Evolutionary conservation across 441 rosid species (phyloP).

Genomic region (Populus hybrid): DNA sequence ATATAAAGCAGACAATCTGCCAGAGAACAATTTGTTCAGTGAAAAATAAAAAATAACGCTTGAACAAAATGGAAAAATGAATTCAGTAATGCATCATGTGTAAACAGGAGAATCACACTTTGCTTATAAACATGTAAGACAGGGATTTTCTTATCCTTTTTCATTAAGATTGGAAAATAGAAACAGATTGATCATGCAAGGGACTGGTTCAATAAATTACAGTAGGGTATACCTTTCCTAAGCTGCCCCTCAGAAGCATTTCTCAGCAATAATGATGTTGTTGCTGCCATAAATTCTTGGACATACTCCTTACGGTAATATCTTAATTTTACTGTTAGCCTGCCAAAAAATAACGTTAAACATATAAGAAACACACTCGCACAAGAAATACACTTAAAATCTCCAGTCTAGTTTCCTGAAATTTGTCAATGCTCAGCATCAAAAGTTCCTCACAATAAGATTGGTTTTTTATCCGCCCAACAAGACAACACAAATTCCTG

Average conservation of each 20-base stretch:
- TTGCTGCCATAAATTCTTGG: conserved; percentile 71
- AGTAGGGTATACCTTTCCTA: conserved; percentile 45
- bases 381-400: not conserved
- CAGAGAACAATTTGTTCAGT: not conserved
- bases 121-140: not conserved
- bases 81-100: not conserved
- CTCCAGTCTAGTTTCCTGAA: not conserved
- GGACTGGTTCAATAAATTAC: not conserved
- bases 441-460: not conserved
- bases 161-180: too few relatives aligned
- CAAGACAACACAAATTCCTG: not conserved
- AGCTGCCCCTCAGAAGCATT: conserved; percentile 59
- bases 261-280: conserved; percentile 88
- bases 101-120: not conserved
- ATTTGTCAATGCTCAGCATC: not conserved
- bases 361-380: not conserved
- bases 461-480: not conserved
- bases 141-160: not conserved
- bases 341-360: not conserved
- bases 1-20: not conserved
- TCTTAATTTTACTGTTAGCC: conserved; percentile 52
- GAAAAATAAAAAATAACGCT: not conserved
- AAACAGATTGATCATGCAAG: not conserved
- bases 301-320: conserved; percentile 65
- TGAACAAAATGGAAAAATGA: not conserved